Conservation (phyloP, 129 eudicot genomes). For the Lonicera japonica region DNA sequence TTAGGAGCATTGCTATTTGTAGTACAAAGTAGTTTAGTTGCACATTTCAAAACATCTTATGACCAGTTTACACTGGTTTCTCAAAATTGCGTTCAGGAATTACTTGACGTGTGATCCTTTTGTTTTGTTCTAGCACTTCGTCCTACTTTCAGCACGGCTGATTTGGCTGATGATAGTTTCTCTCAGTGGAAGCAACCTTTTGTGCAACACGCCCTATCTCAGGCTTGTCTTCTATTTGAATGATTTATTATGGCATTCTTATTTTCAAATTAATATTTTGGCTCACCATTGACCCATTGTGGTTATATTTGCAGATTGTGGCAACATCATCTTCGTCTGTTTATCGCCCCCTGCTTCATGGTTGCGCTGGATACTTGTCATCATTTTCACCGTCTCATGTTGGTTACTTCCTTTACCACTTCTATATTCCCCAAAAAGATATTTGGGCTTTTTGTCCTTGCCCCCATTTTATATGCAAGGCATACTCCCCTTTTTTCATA, state of each 20-base stretch:
- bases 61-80: too few relatives aligned
- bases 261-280: background rate
- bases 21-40: too few relatives aligned
- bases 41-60: too few relatives aligned
- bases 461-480: too few relatives aligned
- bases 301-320: conserved; percentile 63
- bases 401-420: conserved; percentile 27
- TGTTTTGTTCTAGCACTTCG: conserved; percentile 66
- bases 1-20: too few relatives aligned
- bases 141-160: conserved; percentile 59
- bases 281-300: conserved; percentile 7
- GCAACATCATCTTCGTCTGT: conserved; percentile 63
- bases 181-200: conserved; percentile 86
- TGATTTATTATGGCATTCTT: conserved; percentile 12
- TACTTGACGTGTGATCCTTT: conserved; percentile 13
- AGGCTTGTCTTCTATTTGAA: conserved; percentile 38
- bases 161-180: conserved; percentile 68
- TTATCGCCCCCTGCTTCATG: conserved; percentile 82
- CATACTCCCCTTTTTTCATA: too few relatives aligned
- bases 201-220: conserved; percentile 82
- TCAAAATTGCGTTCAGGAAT: background rate
- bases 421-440: too few relatives aligned
- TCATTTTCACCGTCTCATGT: conserved; percentile 92
- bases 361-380: conserved; percentile 94
- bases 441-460: too few relatives aligned